These are phyloP conservation scores for Globisporangium rhizosaccharum DNA, from an alignment of 352 stramenopile genomes.

Conservation along the genomic window DNA sequence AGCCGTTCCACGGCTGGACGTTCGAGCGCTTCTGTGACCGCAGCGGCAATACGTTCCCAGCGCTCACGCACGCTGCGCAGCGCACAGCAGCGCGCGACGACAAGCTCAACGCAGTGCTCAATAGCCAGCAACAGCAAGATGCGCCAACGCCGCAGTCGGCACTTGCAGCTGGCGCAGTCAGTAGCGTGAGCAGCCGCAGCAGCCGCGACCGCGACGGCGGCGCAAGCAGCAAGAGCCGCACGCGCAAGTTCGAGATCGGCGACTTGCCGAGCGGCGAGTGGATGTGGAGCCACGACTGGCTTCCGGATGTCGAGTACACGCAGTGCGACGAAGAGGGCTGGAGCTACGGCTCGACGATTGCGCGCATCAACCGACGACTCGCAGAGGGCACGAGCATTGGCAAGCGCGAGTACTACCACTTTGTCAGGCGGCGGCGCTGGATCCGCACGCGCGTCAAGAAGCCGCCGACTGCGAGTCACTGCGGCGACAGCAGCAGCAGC, in stretches of 20 bases:
- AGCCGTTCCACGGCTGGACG: constrained; percentile 77
- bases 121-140: constrained; percentile 18
- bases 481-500: constrained; percentile 6
- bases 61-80: constrained; percentile 47
- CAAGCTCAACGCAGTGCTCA: constrained; percentile 41
- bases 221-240: too few species aligned
- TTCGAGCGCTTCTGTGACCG: constrained; percentile 80
- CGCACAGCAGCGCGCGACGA: constrained; percentile 36
- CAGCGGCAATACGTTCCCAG: constrained; percentile 61
- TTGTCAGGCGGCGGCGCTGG: constrained; percentile 68
- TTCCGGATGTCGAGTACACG: constrained; percentile 69
- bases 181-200: too few species aligned
- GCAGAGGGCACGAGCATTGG: constrained; percentile 69
- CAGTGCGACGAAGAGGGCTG: constrained; percentile 82
- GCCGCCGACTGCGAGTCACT: constrained; percentile 15
- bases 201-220: too few species aligned
- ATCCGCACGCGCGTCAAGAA: constrained; percentile 74
- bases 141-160: constrained; percentile 1
- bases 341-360: constrained; percentile 81
- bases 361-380: constrained; percentile 74
- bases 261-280: constrained; percentile 56
- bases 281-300: constrained; percentile 82
- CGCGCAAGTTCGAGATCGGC: constrained; percentile 42
- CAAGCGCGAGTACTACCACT: constrained; percentile 78
- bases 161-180: too few species aligned